Evolutionary conservation across 345 rosid species (phyloP), one percentile per base, ranked within the genome.

Genomic region (Arabis hirsuta): DNA sequence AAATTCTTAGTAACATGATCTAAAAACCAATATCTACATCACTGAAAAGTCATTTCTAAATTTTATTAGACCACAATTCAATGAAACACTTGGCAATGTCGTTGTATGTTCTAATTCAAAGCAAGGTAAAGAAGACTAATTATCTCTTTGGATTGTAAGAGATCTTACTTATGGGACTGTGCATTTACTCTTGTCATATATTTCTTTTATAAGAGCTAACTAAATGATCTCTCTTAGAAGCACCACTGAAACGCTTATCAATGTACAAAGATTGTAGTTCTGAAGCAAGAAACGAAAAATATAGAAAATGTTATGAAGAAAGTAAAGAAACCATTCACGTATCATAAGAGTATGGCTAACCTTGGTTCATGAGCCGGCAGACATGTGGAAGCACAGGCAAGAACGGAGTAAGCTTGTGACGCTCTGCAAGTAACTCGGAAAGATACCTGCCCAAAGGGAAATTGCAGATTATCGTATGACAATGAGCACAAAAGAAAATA

Each of bases 341-440:
- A 45, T 38, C 0, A n/a, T 44, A 60, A 62, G 12, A 34, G 52
- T 62, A 62, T 45, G 56, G 71, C 91, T 85, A 55, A 91, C 99
- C 96, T 79, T 91, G 96, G 78, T 73, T 91, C 81, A 95, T 76
- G 63, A 95, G 78, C 36, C 93, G 85, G 80, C 73, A 83, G 6
- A 83, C 77, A 82, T 79, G 71, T 60, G 96, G 96, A 29, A 95
- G 85, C 58, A 95, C 89, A 9, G 89, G 83, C 82, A 83, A 16
- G 70, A 95, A 91, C 3, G 95, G 96, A 78, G 64, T 78, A 26
- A 95, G 80, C 80, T 91, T 95, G 45, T 81, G 82, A 54, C 90
- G 93, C 83, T 95, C 97, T 36, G 81, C 96, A 41, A 88, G 73
- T 74, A 95, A 81, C 76, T 88, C 97, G 0, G 85, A 73, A 43